These are phyloP conservation scores for Hemisphaericaspora subhashii DNA, from an alignment of 1,139 yeast species.

Conservation along the genomic window DNA sequence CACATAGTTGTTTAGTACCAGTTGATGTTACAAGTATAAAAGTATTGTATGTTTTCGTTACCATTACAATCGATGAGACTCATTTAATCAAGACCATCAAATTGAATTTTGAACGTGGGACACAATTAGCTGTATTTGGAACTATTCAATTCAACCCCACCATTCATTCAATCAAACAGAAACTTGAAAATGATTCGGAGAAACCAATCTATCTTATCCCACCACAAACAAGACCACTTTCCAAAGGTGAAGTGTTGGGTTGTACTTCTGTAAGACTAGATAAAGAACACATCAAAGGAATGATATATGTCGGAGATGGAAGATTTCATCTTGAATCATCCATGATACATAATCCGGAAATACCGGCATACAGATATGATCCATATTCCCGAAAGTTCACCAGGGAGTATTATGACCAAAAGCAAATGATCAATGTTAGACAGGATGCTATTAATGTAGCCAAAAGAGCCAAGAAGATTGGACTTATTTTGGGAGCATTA, in stretches of 20 bases:
- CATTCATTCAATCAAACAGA: conserved; percentile 72
- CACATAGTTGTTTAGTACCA: conserved; percentile 96
- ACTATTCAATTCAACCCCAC: conserved; percentile 97
- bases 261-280: conserved; percentile 88
- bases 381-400: conserved; percentile 94
- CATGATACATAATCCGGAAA: conserved; percentile 93
- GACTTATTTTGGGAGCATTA: conserved; percentile 88
- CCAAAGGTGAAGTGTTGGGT: conserved; percentile 95
- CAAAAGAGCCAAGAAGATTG: conserved; percentile 69
- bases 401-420: conserved; percentile 81
- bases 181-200: conserved; percentile 49
- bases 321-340: conserved; percentile 93
- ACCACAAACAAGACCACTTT: conserved; percentile 90
- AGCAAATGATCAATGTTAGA: conserved; percentile 74
- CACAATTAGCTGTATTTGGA: conserved; percentile 79
- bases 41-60: conserved; percentile 92
- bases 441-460: conserved; percentile 64
- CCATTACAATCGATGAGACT: conserved; percentile 81
- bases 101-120: conserved; percentile 62
- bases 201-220: conserved; percentile 66
- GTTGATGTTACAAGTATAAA: conserved; percentile 88
- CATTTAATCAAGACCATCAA: conserved; percentile 79
- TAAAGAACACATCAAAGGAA: conserved; percentile 63
- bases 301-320: conserved; percentile 95
- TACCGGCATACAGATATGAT: conserved; percentile 91